These are phyloP conservation scores for Clonostachys rosea DNA, from an alignment of 2,329 filamentous ascomycete species.

Conservation along the genomic window DNA sequence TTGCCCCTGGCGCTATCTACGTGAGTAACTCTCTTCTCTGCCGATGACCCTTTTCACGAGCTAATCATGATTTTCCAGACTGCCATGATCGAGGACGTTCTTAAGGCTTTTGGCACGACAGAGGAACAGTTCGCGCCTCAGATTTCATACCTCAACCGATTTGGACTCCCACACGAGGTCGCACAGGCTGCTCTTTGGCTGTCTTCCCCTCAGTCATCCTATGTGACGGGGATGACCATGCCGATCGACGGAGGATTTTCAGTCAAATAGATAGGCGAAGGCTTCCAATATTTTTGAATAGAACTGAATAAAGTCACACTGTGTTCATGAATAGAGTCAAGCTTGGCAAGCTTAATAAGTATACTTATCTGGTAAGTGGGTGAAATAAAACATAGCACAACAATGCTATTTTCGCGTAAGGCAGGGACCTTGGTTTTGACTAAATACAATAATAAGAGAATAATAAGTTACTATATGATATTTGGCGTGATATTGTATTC, in stretches of 20 bases:
- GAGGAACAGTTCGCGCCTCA: slow-evolving; percentile 9
- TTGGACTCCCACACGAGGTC: slow-evolving; percentile 1
- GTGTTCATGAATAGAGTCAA: too few species aligned
- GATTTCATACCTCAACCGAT: slow-evolving; percentile 4
- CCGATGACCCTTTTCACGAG: background rate
- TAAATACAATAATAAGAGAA: too few species aligned
- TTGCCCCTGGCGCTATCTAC: slow-evolving; percentile 9
- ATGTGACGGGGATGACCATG: slow-evolving; percentile 1
- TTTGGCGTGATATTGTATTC: too few species aligned
- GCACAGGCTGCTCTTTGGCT: slow-evolving; percentile 1
- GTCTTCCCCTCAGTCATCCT: background rate
- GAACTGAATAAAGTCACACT: too few species aligned
- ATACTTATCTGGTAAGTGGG: slow-evolving; percentile 3
- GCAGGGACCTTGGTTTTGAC: too few species aligned
- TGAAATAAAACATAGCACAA: too few species aligned
- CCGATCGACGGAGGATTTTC: slow-evolving; percentile 1
- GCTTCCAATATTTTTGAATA: too few species aligned
- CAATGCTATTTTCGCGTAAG: too few species aligned
- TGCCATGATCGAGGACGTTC: slow-evolving; percentile 7
- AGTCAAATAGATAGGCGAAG: background rate
- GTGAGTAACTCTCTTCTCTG: slow-evolving; percentile 4
- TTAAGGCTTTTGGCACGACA: slow-evolving; percentile 11
- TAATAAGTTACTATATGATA: too few species aligned
- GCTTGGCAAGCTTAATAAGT: slow-evolving; percentile 2
- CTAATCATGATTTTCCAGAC: slow-evolving; percentile 1